Conservation (phyloP, 805 yeast species). For the Candida manassasensis region DNA sequence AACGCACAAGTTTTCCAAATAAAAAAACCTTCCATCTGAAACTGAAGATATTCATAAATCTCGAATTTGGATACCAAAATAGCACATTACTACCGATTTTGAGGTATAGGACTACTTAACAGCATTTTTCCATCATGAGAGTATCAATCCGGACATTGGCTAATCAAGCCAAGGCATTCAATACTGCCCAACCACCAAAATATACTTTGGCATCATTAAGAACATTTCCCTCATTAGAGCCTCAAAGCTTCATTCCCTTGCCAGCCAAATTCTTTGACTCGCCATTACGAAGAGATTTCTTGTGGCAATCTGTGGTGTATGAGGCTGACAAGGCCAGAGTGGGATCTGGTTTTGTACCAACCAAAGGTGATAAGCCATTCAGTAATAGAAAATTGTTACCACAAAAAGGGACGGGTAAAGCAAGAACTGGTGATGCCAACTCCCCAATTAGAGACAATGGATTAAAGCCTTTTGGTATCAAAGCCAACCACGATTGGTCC, state of each 20-base stretch:
- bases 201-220: constrained; percentile 76
- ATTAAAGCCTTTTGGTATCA: constrained; percentile 82
- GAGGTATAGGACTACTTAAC: no score
- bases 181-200: constrained; percentile 48
- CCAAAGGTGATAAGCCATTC: constrained; percentile 81
- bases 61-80: no score
- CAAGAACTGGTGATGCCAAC: constrained; percentile 94
- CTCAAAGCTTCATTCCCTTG: constrained; percentile 70
- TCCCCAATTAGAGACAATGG: constrained; percentile 91
- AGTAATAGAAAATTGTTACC: constrained; percentile 77
- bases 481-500: constrained; percentile 85
- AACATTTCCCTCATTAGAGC: constrained; percentile 87
- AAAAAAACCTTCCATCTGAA: constrained; percentile 2
- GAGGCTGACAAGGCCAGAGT: constrained; percentile 89
- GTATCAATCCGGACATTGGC: background rate
- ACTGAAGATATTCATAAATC: background rate
- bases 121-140: no score
- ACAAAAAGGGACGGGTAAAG: constrained; percentile 93
- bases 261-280: constrained; percentile 53
- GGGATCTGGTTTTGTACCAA: constrained; percentile 82
- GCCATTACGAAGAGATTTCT: constrained; percentile 82
- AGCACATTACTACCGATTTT: no score
- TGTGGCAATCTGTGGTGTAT: constrained; percentile 91
- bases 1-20: no score
- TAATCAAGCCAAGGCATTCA: constrained; percentile 13